Evolutionary conservation across 768 basidiomycete genomes (phyloP).

Genomic region (Panus rudis): DNA sequence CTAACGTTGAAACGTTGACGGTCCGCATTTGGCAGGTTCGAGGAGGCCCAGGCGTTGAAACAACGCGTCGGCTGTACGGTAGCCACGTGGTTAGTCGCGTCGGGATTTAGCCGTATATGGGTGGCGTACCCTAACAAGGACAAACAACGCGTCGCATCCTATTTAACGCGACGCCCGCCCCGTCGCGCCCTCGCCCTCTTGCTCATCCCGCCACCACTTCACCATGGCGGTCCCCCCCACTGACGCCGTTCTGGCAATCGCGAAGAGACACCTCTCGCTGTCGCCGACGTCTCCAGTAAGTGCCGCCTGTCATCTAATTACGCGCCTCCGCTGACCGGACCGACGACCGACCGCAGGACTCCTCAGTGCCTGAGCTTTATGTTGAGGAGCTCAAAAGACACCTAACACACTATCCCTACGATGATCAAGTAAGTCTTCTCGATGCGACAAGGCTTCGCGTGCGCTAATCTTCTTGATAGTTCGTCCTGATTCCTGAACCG

Average conservation of each 20-base stretch:
- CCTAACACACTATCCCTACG: conserved; percentile 13
- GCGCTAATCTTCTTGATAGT: conserved; percentile 22
- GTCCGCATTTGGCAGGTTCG: no score
- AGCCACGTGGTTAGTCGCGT: no score
- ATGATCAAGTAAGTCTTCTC: conserved; percentile 14
- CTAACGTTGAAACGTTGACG: no score
- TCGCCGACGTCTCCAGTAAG: conserved; percentile 7
- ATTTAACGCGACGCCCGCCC: no score
- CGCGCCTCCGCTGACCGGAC: conserved; percentile 3
- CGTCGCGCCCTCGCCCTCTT: no score
- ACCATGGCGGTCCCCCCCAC: not conserved
- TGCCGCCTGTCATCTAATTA: not conserved
- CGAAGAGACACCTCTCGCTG: conserved; percentile 13
- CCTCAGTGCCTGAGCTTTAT: conserved; percentile 14
- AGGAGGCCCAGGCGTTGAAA: no score
- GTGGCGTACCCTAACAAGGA: no score
- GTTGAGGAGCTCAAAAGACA: conserved; percentile 18
- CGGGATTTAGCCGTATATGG: no score
- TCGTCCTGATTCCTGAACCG: conserved; percentile 30
- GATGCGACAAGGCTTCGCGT: not conserved
- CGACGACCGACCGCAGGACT: conserved; percentile 8
- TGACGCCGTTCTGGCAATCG: conserved; percentile 3
- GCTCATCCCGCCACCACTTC: no score
- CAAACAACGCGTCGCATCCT: no score
- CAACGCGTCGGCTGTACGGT: no score